phyloP scores from a whole-genome alignment of 768 basidiomycete species.

The Plicaturopsis crispa region DNA sequence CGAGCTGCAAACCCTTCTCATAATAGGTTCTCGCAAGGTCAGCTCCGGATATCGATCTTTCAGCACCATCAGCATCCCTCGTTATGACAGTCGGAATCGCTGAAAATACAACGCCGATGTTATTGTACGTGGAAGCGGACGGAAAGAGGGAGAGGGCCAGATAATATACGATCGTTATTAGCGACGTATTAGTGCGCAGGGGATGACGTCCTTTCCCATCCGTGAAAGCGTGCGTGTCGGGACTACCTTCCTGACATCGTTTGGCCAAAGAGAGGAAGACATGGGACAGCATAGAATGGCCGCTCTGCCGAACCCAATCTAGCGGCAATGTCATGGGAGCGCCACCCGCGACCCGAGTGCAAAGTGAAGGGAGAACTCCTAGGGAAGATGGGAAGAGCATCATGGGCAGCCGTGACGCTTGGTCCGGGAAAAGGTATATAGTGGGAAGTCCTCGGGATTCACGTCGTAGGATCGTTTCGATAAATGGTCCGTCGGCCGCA shows the following conservation, averaged over 20 bases:
- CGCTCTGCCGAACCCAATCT: conserved; percentile 15
- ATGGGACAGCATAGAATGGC: conserved; percentile 27
- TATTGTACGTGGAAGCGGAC: conserved; percentile 39
- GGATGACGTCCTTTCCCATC: no score
- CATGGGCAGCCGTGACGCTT: conserved; percentile 24
- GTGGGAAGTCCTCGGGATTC: conserved; percentile 32
- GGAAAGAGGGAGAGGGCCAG: conserved; percentile 36
- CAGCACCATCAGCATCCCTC: conserved; percentile 8
- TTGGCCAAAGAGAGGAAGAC: conserved; percentile 39
- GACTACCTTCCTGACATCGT: conserved; percentile 28
- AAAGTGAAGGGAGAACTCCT: conserved; percentile 26
- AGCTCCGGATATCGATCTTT: conserved; percentile 18
- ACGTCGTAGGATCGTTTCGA: conserved; percentile 23
- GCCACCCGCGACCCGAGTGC: conserved; percentile 9
- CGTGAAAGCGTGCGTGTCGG: conserved; percentile 16
- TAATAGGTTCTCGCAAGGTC: conserved; percentile 37
- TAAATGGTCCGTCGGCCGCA: conserved; percentile 22
- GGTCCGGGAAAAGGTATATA: conserved; percentile 33
- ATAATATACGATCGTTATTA: conserved; percentile 40
- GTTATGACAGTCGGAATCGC: conserved; percentile 18
- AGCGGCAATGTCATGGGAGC: conserved; percentile 7
- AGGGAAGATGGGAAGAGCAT: conserved; percentile 28
- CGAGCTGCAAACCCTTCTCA: conserved; percentile 32
- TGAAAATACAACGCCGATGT: conserved; percentile 41
- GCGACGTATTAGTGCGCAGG: conserved; percentile 24